Evolutionary conservation across 768 basidiomycete genomes (phyloP), one percentile per base, ranked within the genome.

Genomic region (Termitomyces sp.): DNA sequence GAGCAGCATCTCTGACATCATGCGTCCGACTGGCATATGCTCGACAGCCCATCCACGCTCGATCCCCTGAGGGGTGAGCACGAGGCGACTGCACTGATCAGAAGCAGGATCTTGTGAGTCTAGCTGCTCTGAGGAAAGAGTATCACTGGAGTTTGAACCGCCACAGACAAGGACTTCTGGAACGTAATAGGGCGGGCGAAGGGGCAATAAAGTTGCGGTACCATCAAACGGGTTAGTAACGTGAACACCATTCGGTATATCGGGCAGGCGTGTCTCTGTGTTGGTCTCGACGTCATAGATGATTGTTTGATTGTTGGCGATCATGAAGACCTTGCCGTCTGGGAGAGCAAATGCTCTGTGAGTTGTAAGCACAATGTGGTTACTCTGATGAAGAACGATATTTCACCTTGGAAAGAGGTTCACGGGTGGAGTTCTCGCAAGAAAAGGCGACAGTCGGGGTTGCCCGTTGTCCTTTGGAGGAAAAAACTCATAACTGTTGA

Each of bases 111-210:
- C 69, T 58, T 78, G 77, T 12, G 75, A 73, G 4, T 71, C 70
- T 14, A 76, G 60, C 10, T 72, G 64, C 9, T 57, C 64, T 7
- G 71, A 57, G 3, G 71, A 65, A 6, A 68, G 67, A 5, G 61
- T 64, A 46, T 77, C 74, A 51, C 68, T 70, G 1, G 72, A 64
- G 13, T 69, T 73, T 10, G 75, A 70, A 26, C 80, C 80, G 38
- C 80, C 80, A 62, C 80, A 82, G 44, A 81, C 73, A 43, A 82
- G 71, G 28, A 81, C 70, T 61, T 79, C 78, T 4, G 80, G 77
- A 5, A 72, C 76, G 59, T 74, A 82, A 48, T 75, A 66, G 1
- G 72, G 72, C 26, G 75, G 72, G 1, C 70, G 70, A 10, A 77
- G 67, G 4, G 75, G 75, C 4, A 77, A 70, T n/a, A 77, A 66